A percentile compares a stretch with the other conserved stretches of the same genome.
These are phyloP conservation scores for Ophiostoma sp. DNA, from an alignment of 2,329 filamentous ascomycete genomes.

Conservation along the genomic window DNA sequence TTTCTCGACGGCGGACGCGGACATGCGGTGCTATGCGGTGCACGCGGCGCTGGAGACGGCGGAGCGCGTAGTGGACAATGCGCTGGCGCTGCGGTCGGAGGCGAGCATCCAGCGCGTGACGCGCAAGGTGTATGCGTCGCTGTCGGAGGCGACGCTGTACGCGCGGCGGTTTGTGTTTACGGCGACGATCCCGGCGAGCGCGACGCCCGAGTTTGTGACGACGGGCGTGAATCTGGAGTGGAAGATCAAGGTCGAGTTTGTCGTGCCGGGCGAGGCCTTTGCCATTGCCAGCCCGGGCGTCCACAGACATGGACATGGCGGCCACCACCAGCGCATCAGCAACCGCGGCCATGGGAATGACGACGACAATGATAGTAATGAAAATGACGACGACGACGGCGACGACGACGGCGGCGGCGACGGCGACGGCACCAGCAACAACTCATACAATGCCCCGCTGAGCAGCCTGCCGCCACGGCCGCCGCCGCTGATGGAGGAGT, in stretches of 20 bases:
- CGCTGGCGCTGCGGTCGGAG: conserved; percentile 76
- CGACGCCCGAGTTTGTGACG: conserved; percentile 88
- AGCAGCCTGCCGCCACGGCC: background rate
- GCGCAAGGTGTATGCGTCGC: conserved; percentile 69
- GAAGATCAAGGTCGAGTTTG: conserved; percentile 88
- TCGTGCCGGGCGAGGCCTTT: conserved; percentile 53
- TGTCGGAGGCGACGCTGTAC: conserved; percentile 78
- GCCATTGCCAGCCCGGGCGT: background rate
- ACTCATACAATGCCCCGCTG: background rate
- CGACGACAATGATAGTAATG: background rate
- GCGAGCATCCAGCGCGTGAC: conserved; percentile 84
- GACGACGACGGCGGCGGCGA: conserved; percentile 28
- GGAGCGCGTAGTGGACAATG: conserved; percentile 76
- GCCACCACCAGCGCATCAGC: background rate
- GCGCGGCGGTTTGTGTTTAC: conserved; percentile 73
- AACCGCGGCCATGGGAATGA: background rate
- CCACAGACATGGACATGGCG: background rate
- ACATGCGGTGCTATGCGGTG: conserved; percentile 79
- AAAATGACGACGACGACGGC: background rate
- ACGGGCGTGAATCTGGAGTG: conserved; percentile 82
- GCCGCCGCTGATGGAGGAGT: conserved; percentile 64
- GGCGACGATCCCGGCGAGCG: conserved; percentile 73
- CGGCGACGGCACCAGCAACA: background rate
- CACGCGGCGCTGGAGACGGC: conserved; percentile 79
- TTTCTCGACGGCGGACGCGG: conserved; percentile 59